phyloP scores from a whole-genome alignment of 768 basidiomycete genomes.

The Pulveroboletus frians region DNA sequence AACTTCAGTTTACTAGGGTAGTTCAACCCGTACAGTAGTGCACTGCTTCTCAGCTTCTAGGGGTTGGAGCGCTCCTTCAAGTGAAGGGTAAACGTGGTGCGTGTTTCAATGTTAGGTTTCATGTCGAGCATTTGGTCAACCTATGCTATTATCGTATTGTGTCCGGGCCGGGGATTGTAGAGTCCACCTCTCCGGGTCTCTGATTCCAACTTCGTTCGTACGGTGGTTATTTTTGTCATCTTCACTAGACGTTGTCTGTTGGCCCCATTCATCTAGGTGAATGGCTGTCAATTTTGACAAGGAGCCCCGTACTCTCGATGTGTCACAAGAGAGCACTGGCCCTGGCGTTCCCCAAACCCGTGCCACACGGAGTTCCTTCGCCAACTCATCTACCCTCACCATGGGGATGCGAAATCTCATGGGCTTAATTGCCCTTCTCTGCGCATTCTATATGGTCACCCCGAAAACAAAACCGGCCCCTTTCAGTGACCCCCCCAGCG shows the following conservation, averaged over 20 bases:
- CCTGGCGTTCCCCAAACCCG: not conserved
- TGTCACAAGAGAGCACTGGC: not conserved
- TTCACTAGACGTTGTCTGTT: not conserved
- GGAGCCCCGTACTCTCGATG: not conserved
- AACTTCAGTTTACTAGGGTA: too few species aligned
- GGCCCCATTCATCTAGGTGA: not conserved
- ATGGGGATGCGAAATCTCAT: conserved; percentile 9
- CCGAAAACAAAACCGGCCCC: conserved; percentile 3
- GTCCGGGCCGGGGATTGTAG: not conserved
- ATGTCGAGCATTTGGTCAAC: too few species aligned
- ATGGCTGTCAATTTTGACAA: not conserved
- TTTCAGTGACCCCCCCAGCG: conserved; percentile 30
- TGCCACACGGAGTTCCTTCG: not conserved
- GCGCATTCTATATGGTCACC: conserved; percentile 9
- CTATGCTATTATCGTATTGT: too few species aligned
- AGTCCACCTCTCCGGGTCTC: not conserved
- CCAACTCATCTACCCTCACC: not conserved
- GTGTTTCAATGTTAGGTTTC: too few species aligned
- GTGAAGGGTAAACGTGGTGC: too few species aligned
- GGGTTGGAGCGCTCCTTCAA: too few species aligned
- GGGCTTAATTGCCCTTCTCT: conserved; percentile 14
- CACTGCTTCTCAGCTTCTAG: too few species aligned
- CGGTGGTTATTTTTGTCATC: not conserved
- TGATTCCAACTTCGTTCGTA: not conserved
- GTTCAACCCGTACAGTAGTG: too few species aligned